Base-by-base conservation (phyloP, 192 early-diverging fungal genomes). In the Piromyces sp. region DNA sequence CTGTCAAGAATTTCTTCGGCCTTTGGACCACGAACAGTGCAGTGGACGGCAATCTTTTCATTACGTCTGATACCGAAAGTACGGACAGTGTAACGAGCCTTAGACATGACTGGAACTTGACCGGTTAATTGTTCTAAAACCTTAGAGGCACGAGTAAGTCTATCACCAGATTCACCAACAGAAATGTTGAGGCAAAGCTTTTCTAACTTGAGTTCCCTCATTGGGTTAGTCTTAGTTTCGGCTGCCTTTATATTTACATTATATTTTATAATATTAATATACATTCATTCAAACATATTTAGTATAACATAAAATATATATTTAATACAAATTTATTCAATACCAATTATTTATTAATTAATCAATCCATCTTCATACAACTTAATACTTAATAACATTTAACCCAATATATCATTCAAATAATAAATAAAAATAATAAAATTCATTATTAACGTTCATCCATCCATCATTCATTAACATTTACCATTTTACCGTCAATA, bases 161-260 rank as follows among this genome's bases (percentile, higher is more conserved):
- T 93, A 93, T 99, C 98, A 85, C 97, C 97, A 87, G 96, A 97
- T 90, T 98, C 97, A 82, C 98, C 98, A 78, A 99, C 98, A 87
- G 95, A 98, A 88, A 99, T 98, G 94, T 98, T 98, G 87, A 99
- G 94, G 88, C 97, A 96, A 89, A 99, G 95, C 93, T 99, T 99
- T 92, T 99, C 98, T 87, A 98, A 95, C 85, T 92, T 91, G 83
- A 99, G 94, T 87, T 94, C 96, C 85, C 94, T 92, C 97, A 98
- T 99, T 86, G 91, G 88, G 94, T 99, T 98, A 83, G 89, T 87
- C 51, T 68, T 68, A 68, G 51, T 68, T 68, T 68, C 51, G 51
- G 51, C 51, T 68, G 51, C 51, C 51, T 68, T 68, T 68, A n/a
- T 68, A 68, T 28, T 7, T 68, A 68, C n/a, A 68, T 68, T 68